Evolutionary conservation across 768 basidiomycete genomes (phyloP), one percentile per base, ranked within the genome.

Genomic region (Ramaria sp.): DNA sequence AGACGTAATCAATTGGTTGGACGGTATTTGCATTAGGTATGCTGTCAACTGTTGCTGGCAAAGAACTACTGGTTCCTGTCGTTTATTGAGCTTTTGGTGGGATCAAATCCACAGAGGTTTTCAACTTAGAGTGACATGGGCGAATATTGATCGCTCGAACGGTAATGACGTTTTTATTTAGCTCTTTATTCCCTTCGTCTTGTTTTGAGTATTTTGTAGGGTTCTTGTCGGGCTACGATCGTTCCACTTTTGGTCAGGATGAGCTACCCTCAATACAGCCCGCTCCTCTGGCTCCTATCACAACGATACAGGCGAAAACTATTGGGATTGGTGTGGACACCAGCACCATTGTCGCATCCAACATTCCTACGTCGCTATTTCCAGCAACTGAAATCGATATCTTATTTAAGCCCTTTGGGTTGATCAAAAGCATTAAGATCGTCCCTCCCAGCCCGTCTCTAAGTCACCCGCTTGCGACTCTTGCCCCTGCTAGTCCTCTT

Each of bases 331-430:
- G 44, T 10, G 22, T 55, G 53, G 53, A 55, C 25, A 55, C 53
- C 10, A 55, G 8, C 18, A 55, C 73, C 39, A 61, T 88, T 52
- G 70, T 85, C 36, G 79, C 88, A 48, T 75, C 73, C 56, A 83
- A 85, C 56, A 67, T 89, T 59, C 80, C 87, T 41, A 70, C 75
- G 27, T 61, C 85, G 41, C 67, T 88, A 39, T 88, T 88, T 64
- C 78, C 82, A 54, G 66, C 71, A 44, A 73, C 76, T 50, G 86
- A 88, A 62, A 66, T 88, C 59, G 75, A 83, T 49, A 85, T 85
- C n/a, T 71, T 88, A 37, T 75, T 88, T 56, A 78, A 72, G 65
- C 86, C 86, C 22, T 88, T 82, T 61, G 86, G 86, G 13, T 68
- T 72, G 28, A 78, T 86, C 63, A 79, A 80, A 61, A 77, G 77